A percentile compares a stretch with the other conserved stretches of the same genome.
Evolutionary conservation across 352 stramenopile genomes (phyloP).

Genomic region (Saprolegnia parasitica): DNA sequence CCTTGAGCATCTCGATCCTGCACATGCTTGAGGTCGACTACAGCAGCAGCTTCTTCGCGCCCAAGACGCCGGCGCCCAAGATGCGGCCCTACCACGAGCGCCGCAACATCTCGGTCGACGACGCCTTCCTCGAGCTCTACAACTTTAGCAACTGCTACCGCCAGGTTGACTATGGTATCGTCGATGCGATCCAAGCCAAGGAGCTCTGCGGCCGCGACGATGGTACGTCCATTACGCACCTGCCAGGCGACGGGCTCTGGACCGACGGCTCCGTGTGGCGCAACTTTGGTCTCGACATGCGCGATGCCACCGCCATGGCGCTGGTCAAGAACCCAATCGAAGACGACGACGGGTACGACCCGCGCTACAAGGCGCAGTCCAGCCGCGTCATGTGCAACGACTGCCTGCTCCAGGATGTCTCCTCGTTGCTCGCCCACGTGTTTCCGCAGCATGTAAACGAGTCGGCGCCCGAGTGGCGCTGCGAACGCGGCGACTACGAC

Average conservation of each 20-base stretch:
- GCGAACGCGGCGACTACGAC: slow-evolving; percentile 10
- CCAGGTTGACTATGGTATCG: slow-evolving; percentile 24
- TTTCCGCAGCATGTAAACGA: neutral
- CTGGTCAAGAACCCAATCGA: slow-evolving; percentile 34
- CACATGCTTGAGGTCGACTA: slow-evolving; percentile 28
- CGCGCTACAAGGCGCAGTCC: slow-evolving; percentile 32
- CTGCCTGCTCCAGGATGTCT: slow-evolving; percentile 13
- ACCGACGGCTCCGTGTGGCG: slow-evolving; percentile 26
- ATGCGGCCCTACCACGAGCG: neutral
- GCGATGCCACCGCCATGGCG: slow-evolving; percentile 29
- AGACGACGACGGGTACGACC: slow-evolving; percentile 39
- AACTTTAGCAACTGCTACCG: slow-evolving; percentile 29
- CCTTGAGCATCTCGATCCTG: slow-evolving; percentile 26
- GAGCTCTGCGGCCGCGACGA: slow-evolving; percentile 5
- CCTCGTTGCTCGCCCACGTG: slow-evolving; percentile 17
- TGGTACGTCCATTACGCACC: slow-evolving; percentile 13
- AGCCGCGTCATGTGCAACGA: slow-evolving; percentile 29
- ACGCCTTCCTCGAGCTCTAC: slow-evolving; percentile 19
- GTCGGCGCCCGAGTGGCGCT: slow-evolving; percentile 4
- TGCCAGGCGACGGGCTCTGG: slow-evolving; percentile 9
- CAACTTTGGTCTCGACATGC: slow-evolving; percentile 50
- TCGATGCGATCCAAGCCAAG: slow-evolving; percentile 17
- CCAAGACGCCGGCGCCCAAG: neutral
- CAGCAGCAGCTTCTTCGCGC: neutral
- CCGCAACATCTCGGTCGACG: slow-evolving; percentile 18